phyloP scores from a whole-genome alignment of 2,329 filamentous ascomycete genomes.

The Emericellopsis cladophorae region DNA sequence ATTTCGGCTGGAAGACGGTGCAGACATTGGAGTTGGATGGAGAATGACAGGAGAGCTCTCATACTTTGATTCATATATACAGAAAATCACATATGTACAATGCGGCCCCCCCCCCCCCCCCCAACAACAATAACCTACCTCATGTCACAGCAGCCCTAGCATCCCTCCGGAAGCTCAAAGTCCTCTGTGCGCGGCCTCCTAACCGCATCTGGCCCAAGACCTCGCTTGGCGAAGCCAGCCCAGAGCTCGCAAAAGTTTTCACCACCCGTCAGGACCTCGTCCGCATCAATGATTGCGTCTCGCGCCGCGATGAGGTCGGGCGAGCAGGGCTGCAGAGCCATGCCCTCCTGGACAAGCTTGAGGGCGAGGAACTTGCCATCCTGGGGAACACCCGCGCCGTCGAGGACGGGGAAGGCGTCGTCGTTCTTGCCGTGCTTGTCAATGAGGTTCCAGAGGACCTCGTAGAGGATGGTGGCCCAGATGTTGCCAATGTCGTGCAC shows the following conservation, averaged over 20 bases:
- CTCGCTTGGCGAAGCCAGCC: constrained; percentile 43
- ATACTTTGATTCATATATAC: neutral
- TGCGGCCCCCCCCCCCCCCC: no score
- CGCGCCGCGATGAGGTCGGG: constrained; percentile 39
- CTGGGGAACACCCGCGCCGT: constrained; percentile 28
- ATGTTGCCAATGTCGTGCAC: constrained; percentile 37
- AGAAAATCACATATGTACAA: neutral
- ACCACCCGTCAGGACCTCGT: constrained; percentile 35
- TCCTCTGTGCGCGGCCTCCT: constrained; percentile 16
- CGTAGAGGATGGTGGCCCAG: constrained; percentile 41
- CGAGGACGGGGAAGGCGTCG: constrained; percentile 24
- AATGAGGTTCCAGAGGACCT: constrained; percentile 44
- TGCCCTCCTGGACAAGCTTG: constrained; percentile 38
- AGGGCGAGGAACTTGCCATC: constrained; percentile 38
- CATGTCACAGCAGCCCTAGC: neutral
- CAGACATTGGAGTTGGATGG: no score
- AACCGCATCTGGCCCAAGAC: constrained; percentile 28
- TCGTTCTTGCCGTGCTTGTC: constrained; percentile 40
- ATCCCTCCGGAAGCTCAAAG: constrained; percentile 11
- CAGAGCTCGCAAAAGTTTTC: constrained; percentile 38
- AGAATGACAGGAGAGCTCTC: no score
- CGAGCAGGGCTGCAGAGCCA: constrained; percentile 43
- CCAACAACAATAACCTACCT: no score
- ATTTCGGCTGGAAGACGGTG: no score
- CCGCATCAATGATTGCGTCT: constrained; percentile 43